Conservation (phyloP, 164 flowering plant species). For the Chloranthus sessilifolius region DNA sequence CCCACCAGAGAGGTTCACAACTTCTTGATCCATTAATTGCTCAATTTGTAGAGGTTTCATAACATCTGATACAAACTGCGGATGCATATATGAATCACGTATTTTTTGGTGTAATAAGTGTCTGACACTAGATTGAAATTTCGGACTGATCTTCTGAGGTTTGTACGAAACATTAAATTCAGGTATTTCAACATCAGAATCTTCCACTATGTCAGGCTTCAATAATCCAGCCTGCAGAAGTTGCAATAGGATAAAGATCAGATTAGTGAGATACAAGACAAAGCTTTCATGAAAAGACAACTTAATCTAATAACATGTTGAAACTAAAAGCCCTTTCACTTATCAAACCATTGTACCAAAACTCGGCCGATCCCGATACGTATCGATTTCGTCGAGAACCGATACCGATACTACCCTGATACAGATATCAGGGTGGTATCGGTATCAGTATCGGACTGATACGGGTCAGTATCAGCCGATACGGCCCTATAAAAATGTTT, state of each 20-base stretch:
- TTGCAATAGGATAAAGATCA: neutral
- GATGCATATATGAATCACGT: constrained; percentile 85
- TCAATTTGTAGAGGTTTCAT: constrained; percentile 98
- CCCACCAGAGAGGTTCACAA: constrained; percentile 96
- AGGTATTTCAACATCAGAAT: constrained; percentile 76
- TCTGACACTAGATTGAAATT: constrained; percentile 65
- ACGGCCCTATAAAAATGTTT: too few species aligned
- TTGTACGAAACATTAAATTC: constrained; percentile 98
- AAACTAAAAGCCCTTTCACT: too few species aligned
- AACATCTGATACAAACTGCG: constrained; percentile 94
- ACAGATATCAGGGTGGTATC: too few species aligned
- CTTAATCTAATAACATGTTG: too few species aligned
- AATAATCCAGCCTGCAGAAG: constrained; percentile 79
- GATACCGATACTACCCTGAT: too few species aligned
- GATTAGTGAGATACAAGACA: too few species aligned
- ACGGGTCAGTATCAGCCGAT: too few species aligned
- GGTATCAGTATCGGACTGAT: too few species aligned
- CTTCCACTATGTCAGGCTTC: constrained; percentile 86
- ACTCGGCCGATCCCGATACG: too few species aligned
- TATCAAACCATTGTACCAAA: too few species aligned
- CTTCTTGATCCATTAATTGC: constrained; percentile 98
- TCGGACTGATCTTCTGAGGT: constrained; percentile 98
- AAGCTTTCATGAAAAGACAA: too few species aligned
- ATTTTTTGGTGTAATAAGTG: constrained; percentile 75
- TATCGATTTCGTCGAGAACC: too few species aligned